Base-by-base conservation (phyloP, 129 eudicot genomes). In the Artemisia tridentata region DNA sequence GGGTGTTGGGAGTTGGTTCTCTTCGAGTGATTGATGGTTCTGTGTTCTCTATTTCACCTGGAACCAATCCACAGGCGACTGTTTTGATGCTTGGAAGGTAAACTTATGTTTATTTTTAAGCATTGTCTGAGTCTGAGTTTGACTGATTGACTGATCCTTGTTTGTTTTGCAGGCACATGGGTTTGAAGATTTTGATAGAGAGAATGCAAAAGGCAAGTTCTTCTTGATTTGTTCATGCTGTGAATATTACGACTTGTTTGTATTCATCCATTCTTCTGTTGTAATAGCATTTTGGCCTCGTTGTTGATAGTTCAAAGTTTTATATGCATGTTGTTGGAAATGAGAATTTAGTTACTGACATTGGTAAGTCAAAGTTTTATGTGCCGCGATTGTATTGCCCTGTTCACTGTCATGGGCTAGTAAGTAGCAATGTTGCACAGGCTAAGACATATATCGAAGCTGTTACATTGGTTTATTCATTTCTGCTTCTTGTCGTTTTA, bases 1-100 rank as follows among this genome's bases (percentile, higher is more conserved):
- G 76, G 57, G 92, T 92, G 38, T 50, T 79, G 5, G 96, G 92
- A 3, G 74, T 92, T 68, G 82, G 84, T 78, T 75, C 86, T 9
- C 88, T 92, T 21, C 72, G 95, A 82, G 95, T 89, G 4, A 84
- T 92, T 23, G 98, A 89, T 82, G 96, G 96, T n/a, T 92, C 96
- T 0, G 73, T 72, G 7, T 83, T 92, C 56, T 67, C 80, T 0
- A 75, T 92, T 11, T 89, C 98, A 10, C 98, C 98, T 0, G 98
- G 98, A 47, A 92, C 96, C 18, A 92, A 92, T 76, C 98, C 98
- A 11, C 98, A 92, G 81, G 98, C 98, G 3, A 92, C 90, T 58
- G 75, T 85, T 78, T 58, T 92, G 45, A 89, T 92, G 96, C 86
- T 92, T 72, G 96, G 98, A n/a, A 82, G 96, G 98, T 88, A 64